Conservation (phyloP, 1,284 basidiomycete species). For the Meira nashicola region DNA sequence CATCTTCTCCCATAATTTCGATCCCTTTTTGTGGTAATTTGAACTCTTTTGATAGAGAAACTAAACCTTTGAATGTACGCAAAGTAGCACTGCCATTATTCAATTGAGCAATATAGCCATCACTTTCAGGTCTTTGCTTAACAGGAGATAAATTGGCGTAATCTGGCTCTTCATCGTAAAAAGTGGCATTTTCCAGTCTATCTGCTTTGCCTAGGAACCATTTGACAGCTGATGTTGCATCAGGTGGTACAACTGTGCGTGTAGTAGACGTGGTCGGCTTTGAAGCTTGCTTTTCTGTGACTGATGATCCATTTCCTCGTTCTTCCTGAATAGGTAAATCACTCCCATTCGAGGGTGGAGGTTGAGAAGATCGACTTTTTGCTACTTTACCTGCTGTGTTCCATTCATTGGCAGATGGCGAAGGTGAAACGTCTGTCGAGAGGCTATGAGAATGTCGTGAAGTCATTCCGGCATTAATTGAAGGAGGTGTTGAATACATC, state of each 20-base stretch:
- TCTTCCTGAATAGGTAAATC: no score
- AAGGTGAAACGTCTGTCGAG: neutral
- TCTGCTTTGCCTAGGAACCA: conserved; percentile 22
- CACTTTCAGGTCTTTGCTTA: conserved; percentile 28
- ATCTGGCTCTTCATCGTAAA: neutral
- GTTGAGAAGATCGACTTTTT: no score
- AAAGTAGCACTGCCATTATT: conserved; percentile 20
- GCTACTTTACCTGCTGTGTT: no score
- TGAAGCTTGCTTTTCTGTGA: no score
- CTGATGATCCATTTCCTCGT: no score
- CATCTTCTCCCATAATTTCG: neutral
- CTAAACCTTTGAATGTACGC: conserved; percentile 21
- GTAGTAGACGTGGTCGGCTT: no score
- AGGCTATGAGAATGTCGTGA: neutral
- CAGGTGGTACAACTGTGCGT: no score
- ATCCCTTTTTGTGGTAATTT: conserved; percentile 14
- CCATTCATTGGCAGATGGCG: neutral
- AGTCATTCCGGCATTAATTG: neutral
- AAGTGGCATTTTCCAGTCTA: conserved; percentile 14
- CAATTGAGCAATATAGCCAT: conserved; percentile 26
- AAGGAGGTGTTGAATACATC: conserved; percentile 13
- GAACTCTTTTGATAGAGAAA: conserved; percentile 27
- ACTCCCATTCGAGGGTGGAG: no score
- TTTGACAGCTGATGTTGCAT: neutral
- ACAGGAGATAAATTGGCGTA: conserved; percentile 20